Evolutionary conservation across 1,284 basidiomycete species (phyloP).

Genomic region (Trametes pubescens): DNA sequence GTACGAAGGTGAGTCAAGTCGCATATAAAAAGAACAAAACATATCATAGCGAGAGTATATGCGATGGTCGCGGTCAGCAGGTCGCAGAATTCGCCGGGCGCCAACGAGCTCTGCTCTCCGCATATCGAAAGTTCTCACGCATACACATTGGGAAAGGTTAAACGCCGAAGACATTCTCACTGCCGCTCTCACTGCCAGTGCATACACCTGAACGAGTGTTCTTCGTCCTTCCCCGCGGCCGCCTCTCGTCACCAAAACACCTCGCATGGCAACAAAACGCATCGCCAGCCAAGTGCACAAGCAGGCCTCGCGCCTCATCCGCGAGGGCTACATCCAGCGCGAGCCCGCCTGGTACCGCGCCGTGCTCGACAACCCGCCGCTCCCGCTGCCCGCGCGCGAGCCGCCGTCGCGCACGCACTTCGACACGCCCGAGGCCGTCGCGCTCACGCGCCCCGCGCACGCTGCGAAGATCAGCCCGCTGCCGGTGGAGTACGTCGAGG

Average conservation of each 20-base stretch:
- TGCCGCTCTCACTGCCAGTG: conserved; percentile 13
- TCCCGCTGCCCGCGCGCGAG: conserved; percentile 82
- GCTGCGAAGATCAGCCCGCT: conserved; percentile 59
- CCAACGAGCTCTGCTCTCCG: not conserved
- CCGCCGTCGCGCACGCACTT: conserved; percentile 64
- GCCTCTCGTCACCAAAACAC: not conserved
- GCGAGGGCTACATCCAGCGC: conserved; percentile 69
- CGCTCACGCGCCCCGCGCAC: conserved; percentile 25
- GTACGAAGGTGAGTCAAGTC: too few relatives aligned
- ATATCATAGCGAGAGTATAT: too few relatives aligned
- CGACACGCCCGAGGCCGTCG: conserved; percentile 46
- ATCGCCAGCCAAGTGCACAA: conserved; percentile 91
- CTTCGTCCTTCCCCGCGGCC: conserved; percentile 1
- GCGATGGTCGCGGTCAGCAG: too few relatives aligned
- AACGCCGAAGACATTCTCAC: conserved; percentile 13
- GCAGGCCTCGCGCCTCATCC: conserved; percentile 85
- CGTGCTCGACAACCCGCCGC: conserved; percentile 88
- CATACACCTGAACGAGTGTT: not conserved
- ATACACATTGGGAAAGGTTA: not conserved
- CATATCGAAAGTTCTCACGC: not conserved
- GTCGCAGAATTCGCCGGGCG: not conserved
- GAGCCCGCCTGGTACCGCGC: conserved; percentile 90
- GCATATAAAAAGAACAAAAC: too few relatives aligned
- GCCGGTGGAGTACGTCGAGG: conserved; percentile 85
- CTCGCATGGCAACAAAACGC: conserved; percentile 74